phyloP scores from a whole-genome alignment of 2,329 filamentous ascomycete species.

The Arthrobotrys iridis region DNA sequence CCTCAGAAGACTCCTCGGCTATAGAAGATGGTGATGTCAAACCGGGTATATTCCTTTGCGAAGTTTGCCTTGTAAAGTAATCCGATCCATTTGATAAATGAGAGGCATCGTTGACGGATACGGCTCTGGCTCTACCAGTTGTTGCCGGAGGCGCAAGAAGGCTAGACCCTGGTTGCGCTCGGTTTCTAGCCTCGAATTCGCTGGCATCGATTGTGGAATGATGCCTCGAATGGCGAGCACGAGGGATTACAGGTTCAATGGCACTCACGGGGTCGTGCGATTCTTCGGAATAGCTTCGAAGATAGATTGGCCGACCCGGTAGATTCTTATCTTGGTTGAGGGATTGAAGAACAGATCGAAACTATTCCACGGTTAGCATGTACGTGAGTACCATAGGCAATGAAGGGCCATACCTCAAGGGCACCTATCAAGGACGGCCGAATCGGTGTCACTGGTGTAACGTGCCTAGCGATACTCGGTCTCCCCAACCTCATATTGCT shows the following conservation, averaged over 20 bases:
- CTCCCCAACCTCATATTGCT: constrained; percentile 91
- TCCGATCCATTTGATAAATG: constrained; percentile 34
- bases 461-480: constrained; percentile 70
- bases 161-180: not conserved
- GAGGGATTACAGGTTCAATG: constrained; percentile 62
- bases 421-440: constrained; percentile 92
- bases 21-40: not conserved
- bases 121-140: constrained; percentile 64
- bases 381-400: not conserved
- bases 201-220: constrained; percentile 45
- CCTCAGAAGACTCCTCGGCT: constrained; percentile 3
- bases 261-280: constrained; percentile 60
- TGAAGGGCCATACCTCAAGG: constrained; percentile 68
- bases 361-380: constrained; percentile 62
- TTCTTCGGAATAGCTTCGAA: constrained; percentile 76
- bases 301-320: constrained; percentile 71
- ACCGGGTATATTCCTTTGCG: not conserved
- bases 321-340: constrained; percentile 83
- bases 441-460: constrained; percentile 78
- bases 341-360: constrained; percentile 87
- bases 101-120: constrained; percentile 70
- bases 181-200: constrained; percentile 12
- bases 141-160: constrained; percentile 55
- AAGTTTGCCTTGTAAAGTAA: constrained; percentile 31
- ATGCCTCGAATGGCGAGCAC: constrained; percentile 62